Conservation (phyloP, 495 filamentous ascomycete species). For the Bacidia gigantensis region DNA sequence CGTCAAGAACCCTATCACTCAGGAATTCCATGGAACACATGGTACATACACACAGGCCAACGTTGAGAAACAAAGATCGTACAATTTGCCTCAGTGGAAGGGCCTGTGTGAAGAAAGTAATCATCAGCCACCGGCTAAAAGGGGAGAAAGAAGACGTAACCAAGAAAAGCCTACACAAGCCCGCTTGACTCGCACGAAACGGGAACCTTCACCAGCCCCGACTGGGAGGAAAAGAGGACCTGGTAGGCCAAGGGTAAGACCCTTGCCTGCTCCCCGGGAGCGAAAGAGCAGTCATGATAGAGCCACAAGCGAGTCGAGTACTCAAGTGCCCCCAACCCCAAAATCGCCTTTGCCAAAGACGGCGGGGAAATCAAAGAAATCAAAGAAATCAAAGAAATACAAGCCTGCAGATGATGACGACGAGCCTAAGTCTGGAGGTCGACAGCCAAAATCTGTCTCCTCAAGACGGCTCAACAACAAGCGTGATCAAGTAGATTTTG, state of each 20-base stretch:
- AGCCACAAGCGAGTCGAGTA: slow-evolving; percentile 27
- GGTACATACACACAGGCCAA: slow-evolving; percentile 94
- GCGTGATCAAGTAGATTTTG: slow-evolving; percentile 52
- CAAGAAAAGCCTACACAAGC: slow-evolving; percentile 45
- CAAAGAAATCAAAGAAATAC: slow-evolving; percentile 32
- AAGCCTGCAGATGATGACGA: slow-evolving; percentile 39
- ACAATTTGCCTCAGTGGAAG: slow-evolving; percentile 94
- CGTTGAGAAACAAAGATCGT: slow-evolving; percentile 84
- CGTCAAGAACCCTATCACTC: slow-evolving; percentile 92
- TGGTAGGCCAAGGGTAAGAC: slow-evolving; percentile 22
- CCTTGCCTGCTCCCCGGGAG: slow-evolving; percentile 13
- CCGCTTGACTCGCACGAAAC: slow-evolving; percentile 20
- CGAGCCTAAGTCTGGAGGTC: slow-evolving; percentile 35
- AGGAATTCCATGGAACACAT: slow-evolving; percentile 89
- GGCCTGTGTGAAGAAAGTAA: slow-evolving; percentile 80
- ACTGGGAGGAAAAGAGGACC: slow-evolving; percentile 32
- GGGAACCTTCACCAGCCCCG: neutral
- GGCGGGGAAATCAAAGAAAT: slow-evolving; percentile 9
- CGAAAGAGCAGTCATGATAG: slow-evolving; percentile 32
- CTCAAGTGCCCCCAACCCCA: slow-evolving; percentile 38
- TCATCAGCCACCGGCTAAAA: slow-evolving; percentile 87
- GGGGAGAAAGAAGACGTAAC: slow-evolving; percentile 74
- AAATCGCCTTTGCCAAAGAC: slow-evolving; percentile 38
- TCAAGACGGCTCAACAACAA: slow-evolving; percentile 70
- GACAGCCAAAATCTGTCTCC: slow-evolving; percentile 43